Conservation (phyloP, 2,329 filamentous ascomycete genomes). For the Phaeosphaeria sp. region DNA sequence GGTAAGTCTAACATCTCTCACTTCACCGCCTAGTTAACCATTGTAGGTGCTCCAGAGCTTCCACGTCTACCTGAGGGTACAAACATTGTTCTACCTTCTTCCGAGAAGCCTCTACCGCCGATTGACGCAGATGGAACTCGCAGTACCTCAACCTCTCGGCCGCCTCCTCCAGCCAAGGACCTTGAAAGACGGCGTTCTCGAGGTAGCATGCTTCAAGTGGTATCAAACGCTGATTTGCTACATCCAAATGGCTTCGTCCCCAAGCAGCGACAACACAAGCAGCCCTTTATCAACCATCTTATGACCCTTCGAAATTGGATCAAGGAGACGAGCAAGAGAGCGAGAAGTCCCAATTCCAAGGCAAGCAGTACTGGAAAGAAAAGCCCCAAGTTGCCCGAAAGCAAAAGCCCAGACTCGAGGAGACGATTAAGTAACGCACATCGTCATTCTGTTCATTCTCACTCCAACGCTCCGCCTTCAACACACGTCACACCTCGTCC, state of each 20-base stretch:
- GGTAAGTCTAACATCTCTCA: conserved; percentile 26
- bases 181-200: conserved; percentile 69
- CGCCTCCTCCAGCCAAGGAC: conserved; percentile 87
- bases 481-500: conserved; percentile 48
- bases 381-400: conserved; percentile 40
- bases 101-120: conserved; percentile 66
- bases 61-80: conserved; percentile 74
- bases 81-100: conserved; percentile 48
- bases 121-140: conserved; percentile 80
- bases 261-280: conserved; percentile 62
- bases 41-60: conserved; percentile 68
- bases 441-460: conserved; percentile 42
- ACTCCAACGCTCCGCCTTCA: conserved; percentile 47
- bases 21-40: conserved; percentile 37
- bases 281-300: conserved; percentile 70
- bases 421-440: conserved; percentile 46
- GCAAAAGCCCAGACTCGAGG: conserved; percentile 35
- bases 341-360: conserved; percentile 44
- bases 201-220: conserved; percentile 85
- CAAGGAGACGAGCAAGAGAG: conserved; percentile 62
- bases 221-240: conserved; percentile 72
- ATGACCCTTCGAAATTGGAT: conserved; percentile 75
- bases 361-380: conserved; percentile 36
- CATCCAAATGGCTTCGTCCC: conserved; percentile 63
- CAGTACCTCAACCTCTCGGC: conserved; percentile 77